Evolutionary conservation across 2,329 filamentous ascomycete genomes (phyloP).

Genomic region (Venturia oleaginea): DNA sequence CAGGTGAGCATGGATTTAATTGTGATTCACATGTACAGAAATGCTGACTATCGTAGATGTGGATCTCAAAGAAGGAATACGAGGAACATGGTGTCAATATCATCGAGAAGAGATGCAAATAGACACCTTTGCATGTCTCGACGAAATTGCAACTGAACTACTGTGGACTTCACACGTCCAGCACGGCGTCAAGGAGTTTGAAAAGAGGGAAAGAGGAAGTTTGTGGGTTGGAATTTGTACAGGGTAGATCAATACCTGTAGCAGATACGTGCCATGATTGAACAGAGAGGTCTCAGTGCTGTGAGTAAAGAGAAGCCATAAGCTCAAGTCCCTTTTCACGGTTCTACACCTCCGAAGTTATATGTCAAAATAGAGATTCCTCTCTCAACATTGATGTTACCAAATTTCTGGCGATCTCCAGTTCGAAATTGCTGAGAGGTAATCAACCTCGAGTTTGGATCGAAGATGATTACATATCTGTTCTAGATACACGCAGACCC

Average conservation of each 20-base stretch:
- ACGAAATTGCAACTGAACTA: background rate
- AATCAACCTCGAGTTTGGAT: too few relatives aligned
- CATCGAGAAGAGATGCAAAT: constrained; percentile 96
- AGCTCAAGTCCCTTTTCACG: too few relatives aligned
- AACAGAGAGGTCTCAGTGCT: too few relatives aligned
- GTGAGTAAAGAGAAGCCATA: too few relatives aligned
- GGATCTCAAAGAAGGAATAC: constrained; percentile 96
- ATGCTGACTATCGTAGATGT: constrained; percentile 49
- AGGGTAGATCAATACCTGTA: background rate
- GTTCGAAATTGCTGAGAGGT: too few relatives aligned
- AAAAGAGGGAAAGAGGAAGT: background rate
- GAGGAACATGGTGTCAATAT: constrained; percentile 87
- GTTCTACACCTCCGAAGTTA: too few relatives aligned
- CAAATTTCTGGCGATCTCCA: too few relatives aligned
- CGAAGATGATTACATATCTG: too few relatives aligned
- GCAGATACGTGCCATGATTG: background rate
- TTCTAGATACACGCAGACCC: too few relatives aligned
- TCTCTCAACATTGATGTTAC: too few relatives aligned
- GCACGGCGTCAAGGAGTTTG: background rate
- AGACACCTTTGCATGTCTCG: background rate
- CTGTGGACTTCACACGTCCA: background rate
- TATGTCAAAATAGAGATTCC: too few relatives aligned
- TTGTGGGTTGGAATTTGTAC: background rate
- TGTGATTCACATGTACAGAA: background rate
- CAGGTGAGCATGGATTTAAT: constrained; percentile 38